These are phyloP conservation scores for Huntiella decipiens DNA, from an alignment of 2,329 filamentous ascomycete genomes.

Conservation along the genomic window DNA sequence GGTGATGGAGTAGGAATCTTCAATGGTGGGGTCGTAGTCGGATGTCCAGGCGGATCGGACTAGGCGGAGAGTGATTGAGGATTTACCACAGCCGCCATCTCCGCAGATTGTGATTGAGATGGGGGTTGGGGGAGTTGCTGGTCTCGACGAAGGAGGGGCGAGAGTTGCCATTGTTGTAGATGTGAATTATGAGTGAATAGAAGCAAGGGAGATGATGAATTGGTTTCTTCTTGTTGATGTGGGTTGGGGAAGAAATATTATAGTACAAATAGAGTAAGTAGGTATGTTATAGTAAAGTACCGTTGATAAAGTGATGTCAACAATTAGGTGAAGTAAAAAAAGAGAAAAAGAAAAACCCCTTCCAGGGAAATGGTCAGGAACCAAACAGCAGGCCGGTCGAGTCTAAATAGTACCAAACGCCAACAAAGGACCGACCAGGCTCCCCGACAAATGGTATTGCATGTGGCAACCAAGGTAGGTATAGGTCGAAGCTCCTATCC, in stretches of 20 bases:
- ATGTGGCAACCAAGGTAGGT: background rate
- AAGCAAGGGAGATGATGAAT: background rate
- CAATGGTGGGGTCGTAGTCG: slow-evolving; percentile 64
- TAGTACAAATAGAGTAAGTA: background rate
- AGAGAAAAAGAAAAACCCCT: slow-evolving; percentile 3
- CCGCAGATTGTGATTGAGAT: slow-evolving; percentile 70
- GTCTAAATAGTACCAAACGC: background rate
- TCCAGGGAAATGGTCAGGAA: slow-evolving; percentile 1
- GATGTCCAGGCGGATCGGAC: slow-evolving; percentile 71
- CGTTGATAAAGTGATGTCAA: no score
- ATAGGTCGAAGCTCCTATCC: background rate
- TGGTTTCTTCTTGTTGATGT: background rate
- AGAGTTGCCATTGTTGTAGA: slow-evolving; percentile 12
- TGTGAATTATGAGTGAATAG: background rate
- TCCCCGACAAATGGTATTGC: no score
- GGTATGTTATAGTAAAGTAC: background rate
- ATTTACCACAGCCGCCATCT: slow-evolving; percentile 71
- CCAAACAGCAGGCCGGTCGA: background rate
- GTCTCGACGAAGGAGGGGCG: slow-evolving; percentile 12
- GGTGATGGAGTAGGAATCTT: slow-evolving; percentile 72
- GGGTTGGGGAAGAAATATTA: background rate
- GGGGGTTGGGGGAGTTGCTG: slow-evolving; percentile 24
- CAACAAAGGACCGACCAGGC: no score
- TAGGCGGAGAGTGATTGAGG: slow-evolving; percentile 64
- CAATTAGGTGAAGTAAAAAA: background rate